A percentile compares a stretch with the other conserved stretches of the same genome.
Evolutionary conservation across 202 grass and related monocot genomes (phyloP).

Genomic region (Eragrostis tef): DNA sequence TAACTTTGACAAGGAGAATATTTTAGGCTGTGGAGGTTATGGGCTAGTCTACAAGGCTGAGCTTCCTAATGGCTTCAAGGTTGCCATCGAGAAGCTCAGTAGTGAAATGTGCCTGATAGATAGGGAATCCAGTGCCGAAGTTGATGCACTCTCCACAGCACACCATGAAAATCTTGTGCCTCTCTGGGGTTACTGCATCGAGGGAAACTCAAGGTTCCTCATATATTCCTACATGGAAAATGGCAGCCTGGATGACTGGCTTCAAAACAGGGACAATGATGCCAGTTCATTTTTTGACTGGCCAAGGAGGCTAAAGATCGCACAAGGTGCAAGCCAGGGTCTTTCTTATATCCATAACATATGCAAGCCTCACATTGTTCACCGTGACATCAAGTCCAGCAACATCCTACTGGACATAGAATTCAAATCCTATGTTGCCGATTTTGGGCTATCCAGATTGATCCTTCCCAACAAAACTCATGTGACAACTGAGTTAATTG

Average conservation of each 20-base stretch:
- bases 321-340: constrained; percentile 59
- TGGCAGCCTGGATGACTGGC: constrained; percentile 87
- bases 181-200: constrained; percentile 72
- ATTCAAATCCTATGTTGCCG: constrained; percentile 67
- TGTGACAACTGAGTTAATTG: constrained; percentile 77
- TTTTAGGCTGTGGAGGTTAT: constrained; percentile 75
- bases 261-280: constrained; percentile 59
- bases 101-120: constrained; percentile 62
- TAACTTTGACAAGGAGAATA: constrained; percentile 71
- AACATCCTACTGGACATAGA: constrained; percentile 76
- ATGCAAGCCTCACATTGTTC: constrained; percentile 75
- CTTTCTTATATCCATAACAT: constrained; percentile 72
- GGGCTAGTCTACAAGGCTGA: constrained; percentile 82
- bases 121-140: constrained; percentile 76
- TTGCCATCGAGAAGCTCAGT: constrained; percentile 73
- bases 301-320: constrained; percentile 67
- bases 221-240: constrained; percentile 95
- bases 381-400: constrained; percentile 92
- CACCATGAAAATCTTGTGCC: constrained; percentile 76
- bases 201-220: constrained; percentile 61
- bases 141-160: constrained; percentile 62
- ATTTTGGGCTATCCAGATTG: constrained; percentile 82
- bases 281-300: constrained; percentile 60
- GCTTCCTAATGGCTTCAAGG: constrained; percentile 52
- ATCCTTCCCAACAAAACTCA: constrained; percentile 68